Percentiles rank a stretch among this genome's conserved stretches.
Evolutionary conservation across 495 filamentous ascomycete genomes (phyloP).

Genomic region (Penicillium coffeae): DNA sequence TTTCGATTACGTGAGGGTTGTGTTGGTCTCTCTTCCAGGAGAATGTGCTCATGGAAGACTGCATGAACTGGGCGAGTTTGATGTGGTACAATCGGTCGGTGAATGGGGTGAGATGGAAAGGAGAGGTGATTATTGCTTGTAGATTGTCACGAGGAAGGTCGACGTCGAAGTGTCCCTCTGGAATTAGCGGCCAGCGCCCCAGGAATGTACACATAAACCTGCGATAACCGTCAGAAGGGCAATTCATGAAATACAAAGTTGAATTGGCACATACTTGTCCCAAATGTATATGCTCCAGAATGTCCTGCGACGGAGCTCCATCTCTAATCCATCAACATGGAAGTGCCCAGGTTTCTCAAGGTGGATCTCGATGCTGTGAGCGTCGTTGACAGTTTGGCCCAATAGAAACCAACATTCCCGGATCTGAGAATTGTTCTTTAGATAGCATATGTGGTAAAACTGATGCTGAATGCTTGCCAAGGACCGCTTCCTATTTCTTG

Average conservation of each 20-base stretch:
- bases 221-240: not conserved
- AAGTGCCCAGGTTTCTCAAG: slow-evolving; percentile 1
- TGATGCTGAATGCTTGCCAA: slow-evolving; percentile 3
- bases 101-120: slow-evolving; percentile 5
- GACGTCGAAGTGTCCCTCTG: slow-evolving; percentile 3
- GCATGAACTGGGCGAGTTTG: slow-evolving; percentile 1
- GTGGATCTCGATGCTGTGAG: slow-evolving; percentile 5
- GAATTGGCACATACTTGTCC: too few species aligned
- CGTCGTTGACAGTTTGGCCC: slow-evolving; percentile 3
- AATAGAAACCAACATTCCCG: slow-evolving; percentile 3
- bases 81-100: slow-evolving; percentile 8
- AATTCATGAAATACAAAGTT: too few species aligned
- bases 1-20: not conserved
- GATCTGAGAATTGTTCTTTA: slow-evolving; percentile 1
- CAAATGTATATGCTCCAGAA: slow-evolving; percentile 6
- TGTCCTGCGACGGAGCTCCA: slow-evolving; percentile 4
- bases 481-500: not conserved
- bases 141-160: slow-evolving; percentile 4
- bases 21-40: slow-evolving; percentile 4
- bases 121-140: not conserved
- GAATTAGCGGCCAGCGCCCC: slow-evolving; percentile 8
- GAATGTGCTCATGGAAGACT: slow-evolving; percentile 1
- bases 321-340: not conserved
- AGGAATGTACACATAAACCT: slow-evolving; percentile 8
- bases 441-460: slow-evolving; percentile 3